Percentiles rank a stretch among this genome's conserved stretches.
Conservation (phyloP, 2,329 filamentous ascomycete species). For the Colletotrichum camelliae region DNA sequence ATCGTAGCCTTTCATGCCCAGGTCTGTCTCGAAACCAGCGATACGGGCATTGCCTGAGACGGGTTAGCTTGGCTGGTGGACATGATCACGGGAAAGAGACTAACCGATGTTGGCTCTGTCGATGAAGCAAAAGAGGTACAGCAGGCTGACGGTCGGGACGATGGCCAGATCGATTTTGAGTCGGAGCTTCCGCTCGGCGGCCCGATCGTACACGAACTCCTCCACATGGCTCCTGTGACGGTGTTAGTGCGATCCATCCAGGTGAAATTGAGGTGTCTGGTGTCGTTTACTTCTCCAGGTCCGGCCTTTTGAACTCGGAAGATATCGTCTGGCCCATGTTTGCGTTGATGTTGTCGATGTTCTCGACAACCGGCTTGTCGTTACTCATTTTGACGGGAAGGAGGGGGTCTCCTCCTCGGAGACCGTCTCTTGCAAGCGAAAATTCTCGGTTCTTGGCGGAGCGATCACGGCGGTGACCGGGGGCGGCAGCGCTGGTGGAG, state of each 20-base stretch:
- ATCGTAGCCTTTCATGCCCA: conserved; percentile 59
- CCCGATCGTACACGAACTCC: conserved; percentile 28
- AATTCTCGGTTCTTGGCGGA: neutral
- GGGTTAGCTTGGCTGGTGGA: neutral
- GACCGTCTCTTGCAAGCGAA: neutral
- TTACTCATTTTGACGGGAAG: neutral
- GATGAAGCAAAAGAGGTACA: conserved; percentile 73
- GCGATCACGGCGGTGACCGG: neutral
- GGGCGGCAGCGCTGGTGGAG: neutral
- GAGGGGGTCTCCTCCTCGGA: neutral
- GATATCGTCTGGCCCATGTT: neutral
- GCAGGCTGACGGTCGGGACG: conserved; percentile 64
- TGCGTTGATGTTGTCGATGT: conserved; percentile 6
- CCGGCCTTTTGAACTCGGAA: neutral
- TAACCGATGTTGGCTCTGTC: conserved; percentile 71
- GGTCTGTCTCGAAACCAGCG: conserved; percentile 61
- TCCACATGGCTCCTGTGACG: neutral
- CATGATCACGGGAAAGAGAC: neutral
- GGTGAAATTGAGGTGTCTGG: neutral
- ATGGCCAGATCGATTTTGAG: conserved; percentile 67
- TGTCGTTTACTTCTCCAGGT: neutral
- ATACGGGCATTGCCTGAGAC: conserved; percentile 61
- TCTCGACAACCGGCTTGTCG: conserved; percentile 7
- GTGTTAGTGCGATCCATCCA: neutral
- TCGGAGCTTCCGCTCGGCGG: conserved; percentile 45